Conservation (phyloP, 352 stramenopile species). For the Pythium utonaiense region DNA sequence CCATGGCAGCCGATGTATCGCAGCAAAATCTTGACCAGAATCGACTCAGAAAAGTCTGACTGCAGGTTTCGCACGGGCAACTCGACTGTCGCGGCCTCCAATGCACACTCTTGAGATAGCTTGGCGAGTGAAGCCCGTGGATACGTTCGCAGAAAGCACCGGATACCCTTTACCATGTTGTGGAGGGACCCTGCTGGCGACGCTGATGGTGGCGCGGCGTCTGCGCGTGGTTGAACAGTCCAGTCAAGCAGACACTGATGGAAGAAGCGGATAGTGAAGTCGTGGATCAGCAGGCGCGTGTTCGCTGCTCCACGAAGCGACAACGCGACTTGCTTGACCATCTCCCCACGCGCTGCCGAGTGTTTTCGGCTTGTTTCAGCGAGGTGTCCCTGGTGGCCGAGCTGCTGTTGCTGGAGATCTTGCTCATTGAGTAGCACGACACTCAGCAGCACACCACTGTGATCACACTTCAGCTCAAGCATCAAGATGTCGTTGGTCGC, state of each 20-base stretch:
- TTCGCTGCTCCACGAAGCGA: conserved; percentile 53
- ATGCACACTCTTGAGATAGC: conserved; percentile 35
- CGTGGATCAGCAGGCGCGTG: conserved; percentile 61
- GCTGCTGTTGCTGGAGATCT: conserved; percentile 59
- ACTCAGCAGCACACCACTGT: conserved; percentile 56
- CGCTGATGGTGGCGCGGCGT: neutral
- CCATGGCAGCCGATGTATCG: conserved; percentile 84
- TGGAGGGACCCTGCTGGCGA: conserved; percentile 36
- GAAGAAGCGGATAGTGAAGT: conserved; percentile 77
- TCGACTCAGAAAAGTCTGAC: conserved; percentile 66
- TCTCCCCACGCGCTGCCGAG: conserved; percentile 26
- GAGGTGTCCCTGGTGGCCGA: conserved; percentile 52
- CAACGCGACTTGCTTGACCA: conserved; percentile 43
- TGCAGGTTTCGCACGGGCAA: conserved; percentile 56
- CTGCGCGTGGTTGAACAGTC: conserved; percentile 11
- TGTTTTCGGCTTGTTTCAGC: neutral
- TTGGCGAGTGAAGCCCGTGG: conserved; percentile 22
- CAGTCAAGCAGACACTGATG: conserved; percentile 66
- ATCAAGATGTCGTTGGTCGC: conserved; percentile 39
- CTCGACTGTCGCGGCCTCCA: conserved; percentile 51
- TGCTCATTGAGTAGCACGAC: conserved; percentile 60
- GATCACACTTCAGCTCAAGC: conserved; percentile 71
- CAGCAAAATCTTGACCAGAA: conserved; percentile 74
- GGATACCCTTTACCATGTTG: conserved; percentile 79
- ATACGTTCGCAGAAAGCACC: conserved; percentile 67